phyloP scores from a whole-genome alignment of 1,139 yeast genomes.

The Saccharomycopsis phalli region DNA sequence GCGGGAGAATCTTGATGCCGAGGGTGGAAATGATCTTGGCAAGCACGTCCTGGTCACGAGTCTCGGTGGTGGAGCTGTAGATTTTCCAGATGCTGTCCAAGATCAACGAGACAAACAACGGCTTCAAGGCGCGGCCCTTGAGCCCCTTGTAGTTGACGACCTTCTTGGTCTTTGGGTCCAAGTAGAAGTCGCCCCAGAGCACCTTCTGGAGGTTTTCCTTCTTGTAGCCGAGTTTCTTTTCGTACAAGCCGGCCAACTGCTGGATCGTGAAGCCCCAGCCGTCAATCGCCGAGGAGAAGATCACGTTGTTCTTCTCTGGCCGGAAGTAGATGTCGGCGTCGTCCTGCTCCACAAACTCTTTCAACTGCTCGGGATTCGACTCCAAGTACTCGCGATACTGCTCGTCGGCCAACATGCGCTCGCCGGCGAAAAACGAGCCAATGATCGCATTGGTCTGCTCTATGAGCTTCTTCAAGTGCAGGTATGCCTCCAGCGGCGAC shows the following conservation, averaged over 20 bases:
- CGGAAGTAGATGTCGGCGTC: slow-evolving; percentile 83
- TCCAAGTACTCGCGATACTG: slow-evolving; percentile 66
- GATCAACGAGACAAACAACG: slow-evolving; percentile 79
- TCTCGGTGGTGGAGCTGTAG: slow-evolving; percentile 59
- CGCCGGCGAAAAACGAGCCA: slow-evolving; percentile 90
- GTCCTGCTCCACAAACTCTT: slow-evolving; percentile 62
- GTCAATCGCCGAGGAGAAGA: slow-evolving; percentile 90
- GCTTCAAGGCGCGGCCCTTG: slow-evolving; percentile 49
- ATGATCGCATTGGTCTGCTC: slow-evolving; percentile 94
- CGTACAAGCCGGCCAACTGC: slow-evolving; percentile 83
- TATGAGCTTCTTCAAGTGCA: slow-evolving; percentile 65
- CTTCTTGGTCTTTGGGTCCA: slow-evolving; percentile 85
- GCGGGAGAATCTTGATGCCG: slow-evolving; percentile 56
- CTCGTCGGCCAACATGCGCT: slow-evolving; percentile 84
- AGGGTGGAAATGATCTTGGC: slow-evolving; percentile 68
- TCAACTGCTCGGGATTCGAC: slow-evolving; percentile 28
- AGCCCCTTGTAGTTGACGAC: slow-evolving; percentile 52
- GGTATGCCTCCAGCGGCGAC: slow-evolving; percentile 78
- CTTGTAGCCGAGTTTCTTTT: slow-evolving; percentile 76
- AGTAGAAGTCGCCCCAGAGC: slow-evolving; percentile 91
- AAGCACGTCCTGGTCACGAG: slow-evolving; percentile 61
- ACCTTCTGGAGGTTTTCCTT: slow-evolving; percentile 72
- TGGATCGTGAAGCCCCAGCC: slow-evolving; percentile 96
- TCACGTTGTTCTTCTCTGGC: slow-evolving; percentile 85
- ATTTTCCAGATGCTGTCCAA: slow-evolving; percentile 91